Evolutionary conservation across 2,329 filamentous ascomycete species (phyloP).

Genomic region (Penicillium sp.): DNA sequence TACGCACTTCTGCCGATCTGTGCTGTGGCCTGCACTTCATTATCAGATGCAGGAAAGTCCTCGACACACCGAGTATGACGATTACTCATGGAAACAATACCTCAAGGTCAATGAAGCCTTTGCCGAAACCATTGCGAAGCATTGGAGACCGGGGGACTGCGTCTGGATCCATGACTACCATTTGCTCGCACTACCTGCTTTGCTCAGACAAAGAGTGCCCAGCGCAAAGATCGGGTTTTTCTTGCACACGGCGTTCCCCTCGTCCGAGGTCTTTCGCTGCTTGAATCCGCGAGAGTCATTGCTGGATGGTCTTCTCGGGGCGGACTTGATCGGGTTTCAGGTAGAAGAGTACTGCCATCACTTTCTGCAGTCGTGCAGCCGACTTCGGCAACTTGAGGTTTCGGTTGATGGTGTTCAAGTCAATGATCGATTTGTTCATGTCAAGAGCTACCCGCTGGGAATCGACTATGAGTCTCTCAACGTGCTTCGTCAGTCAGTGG

Average conservation of each 20-base stretch:
- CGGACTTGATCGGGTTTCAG: conserved; percentile 89
- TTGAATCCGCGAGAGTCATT: conserved; percentile 79
- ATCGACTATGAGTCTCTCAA: conserved; percentile 76
- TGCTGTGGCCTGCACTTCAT: conserved; percentile 95
- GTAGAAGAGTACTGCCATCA: conserved; percentile 88
- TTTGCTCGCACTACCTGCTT: conserved; percentile 75
- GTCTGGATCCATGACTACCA: conserved; percentile 98
- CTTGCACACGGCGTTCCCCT: conserved; percentile 89
- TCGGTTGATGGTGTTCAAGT: conserved; percentile 82
- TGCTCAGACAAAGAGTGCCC: conserved; percentile 78
- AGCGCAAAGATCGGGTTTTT: conserved; percentile 96
- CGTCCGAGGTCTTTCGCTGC: conserved; percentile 91
- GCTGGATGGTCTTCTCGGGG: conserved; percentile 85
- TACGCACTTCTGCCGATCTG: conserved; percentile 93
- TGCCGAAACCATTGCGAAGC: conserved; percentile 79
- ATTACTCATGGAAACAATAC: conserved; percentile 95
- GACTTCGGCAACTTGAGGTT: conserved; percentile 79
- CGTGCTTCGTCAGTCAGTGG: conserved; percentile 61
- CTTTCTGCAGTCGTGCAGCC: conserved; percentile 92
- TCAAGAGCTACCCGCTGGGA: conserved; percentile 77
- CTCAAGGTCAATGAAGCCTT: conserved; percentile 89
- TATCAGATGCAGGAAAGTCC: conserved; percentile 97
- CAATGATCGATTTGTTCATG: conserved; percentile 88
- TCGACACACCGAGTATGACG: conserved; percentile 95
- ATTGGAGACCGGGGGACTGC: conserved; percentile 88